phyloP scores from a whole-genome alignment of 139 green algal species.

The Pseudopediastrum boryanum region DNA sequence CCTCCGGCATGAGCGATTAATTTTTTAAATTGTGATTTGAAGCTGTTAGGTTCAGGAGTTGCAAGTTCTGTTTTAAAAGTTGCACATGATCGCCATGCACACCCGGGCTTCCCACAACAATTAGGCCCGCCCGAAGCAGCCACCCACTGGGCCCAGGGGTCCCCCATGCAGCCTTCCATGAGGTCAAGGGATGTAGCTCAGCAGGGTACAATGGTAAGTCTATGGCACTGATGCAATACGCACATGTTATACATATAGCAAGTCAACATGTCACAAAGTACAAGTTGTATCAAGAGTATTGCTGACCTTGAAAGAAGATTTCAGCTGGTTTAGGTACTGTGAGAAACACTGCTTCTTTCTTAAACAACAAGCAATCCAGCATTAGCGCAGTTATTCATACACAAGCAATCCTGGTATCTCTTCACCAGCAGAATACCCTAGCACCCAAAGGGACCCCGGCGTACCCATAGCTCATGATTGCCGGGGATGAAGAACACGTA shows the following conservation, averaged over 20 bases:
- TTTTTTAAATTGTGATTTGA: background rate
- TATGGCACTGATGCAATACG: too few species aligned
- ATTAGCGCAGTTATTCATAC: background rate
- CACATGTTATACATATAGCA: too few species aligned
- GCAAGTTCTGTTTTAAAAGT: too few species aligned
- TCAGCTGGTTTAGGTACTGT: background rate
- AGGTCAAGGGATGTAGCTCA: too few species aligned
- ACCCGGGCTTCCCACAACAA: background rate
- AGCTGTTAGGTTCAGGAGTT: too few species aligned
- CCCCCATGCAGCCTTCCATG: too few species aligned
- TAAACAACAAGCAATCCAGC: background rate
- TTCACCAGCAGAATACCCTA: background rate
- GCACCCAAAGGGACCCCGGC: too few species aligned
- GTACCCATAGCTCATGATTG: constrained; percentile 87
- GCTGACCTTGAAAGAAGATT: background rate
- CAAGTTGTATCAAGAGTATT: background rate
- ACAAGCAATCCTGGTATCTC: background rate
- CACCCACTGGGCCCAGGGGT: too few species aligned
- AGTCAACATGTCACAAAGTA: too few species aligned
- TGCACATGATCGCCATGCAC: background rate
- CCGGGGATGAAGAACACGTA: constrained; percentile 73
- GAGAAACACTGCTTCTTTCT: background rate
- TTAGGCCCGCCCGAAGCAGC: background rate
- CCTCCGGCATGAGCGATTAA: background rate
- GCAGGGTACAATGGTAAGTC: too few species aligned